Evolutionary conservation across 345 rosid genomes (phyloP), one percentile per base, ranked within the genome.

Genomic region (Rhodomyrtus tomentosa): DNA sequence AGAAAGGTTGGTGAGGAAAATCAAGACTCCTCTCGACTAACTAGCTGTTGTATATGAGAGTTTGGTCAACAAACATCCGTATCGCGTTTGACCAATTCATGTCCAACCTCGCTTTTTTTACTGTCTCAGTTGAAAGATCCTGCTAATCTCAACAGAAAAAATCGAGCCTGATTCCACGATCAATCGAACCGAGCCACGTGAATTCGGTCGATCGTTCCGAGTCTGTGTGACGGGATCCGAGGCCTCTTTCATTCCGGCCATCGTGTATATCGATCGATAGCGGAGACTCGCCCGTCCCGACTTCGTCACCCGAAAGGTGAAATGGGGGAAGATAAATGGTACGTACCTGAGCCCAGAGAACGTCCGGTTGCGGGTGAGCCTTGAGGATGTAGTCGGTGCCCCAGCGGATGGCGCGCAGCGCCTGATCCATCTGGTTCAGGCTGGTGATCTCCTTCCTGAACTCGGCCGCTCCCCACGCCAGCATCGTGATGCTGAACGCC

Each of bases 331-430:
- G 36, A 4, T 8, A 18, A 7, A 21, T 20, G 79, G 51, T 3
- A 20, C 27, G 27, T 88, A 93, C 96, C 93, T 96, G 95, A 80
- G 92, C 96, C 95, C 94, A 96, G 14, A 96, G 92, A 82, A 93
- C 90, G 88, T 94, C 85, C 3, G 98, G 96, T 48, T 94, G 89
- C 16, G 94, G 87, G 84, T 96, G 96, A 25, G 96, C 95, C 86
- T 93, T 93, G 68, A 96, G 68, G 89, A 94, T 94, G 87, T 96
- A 96, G 86, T 95, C 98, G 55, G 98, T 92, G 21, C 93, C 96
- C 98, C 98, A 96, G 90, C 86, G 89, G 73, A 96, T 89, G 50
- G 99, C 90, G 89, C 88, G 87, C 83, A 95, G 83, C 29, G 95
- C 40, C 48, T 91, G 89, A 32, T 86, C 91, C 92, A 96, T 90